Percentiles rank a stretch among this genome's conserved stretches.
Evolutionary conservation across 306 rosid genomes (phyloP).

Genomic region (Oxytropis ochrocephala): DNA sequence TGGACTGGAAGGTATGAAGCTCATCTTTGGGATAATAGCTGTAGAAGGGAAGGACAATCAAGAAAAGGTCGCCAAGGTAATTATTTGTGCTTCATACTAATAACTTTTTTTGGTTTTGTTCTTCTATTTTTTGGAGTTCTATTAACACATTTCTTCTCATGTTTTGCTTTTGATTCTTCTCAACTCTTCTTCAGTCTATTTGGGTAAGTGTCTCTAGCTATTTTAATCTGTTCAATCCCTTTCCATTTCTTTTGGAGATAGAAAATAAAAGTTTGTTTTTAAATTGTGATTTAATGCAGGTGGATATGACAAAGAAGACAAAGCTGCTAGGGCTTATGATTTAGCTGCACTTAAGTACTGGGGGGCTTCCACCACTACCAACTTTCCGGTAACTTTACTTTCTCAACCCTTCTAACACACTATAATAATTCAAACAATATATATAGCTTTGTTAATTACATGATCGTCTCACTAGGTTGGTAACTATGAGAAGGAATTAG

Average conservation of each 20-base stretch:
- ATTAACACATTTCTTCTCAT: constrained; percentile 20
- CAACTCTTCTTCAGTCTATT: constrained; percentile 46
- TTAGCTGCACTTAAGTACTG: constrained; percentile 96
- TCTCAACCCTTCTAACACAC: not conserved
- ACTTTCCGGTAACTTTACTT: constrained; percentile 57
- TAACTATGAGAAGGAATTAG: constrained; percentile 92
- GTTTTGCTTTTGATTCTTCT: constrained; percentile 8
- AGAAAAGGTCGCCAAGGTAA: constrained; percentile 99
- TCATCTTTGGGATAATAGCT: constrained; percentile 97
- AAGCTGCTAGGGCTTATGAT: constrained; percentile 98
- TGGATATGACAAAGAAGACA: constrained; percentile 99
- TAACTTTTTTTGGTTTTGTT: not conserved
- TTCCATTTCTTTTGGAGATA: not conserved
- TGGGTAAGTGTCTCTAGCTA: constrained; percentile 38
- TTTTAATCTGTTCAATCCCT: not conserved
- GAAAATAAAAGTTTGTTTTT: not conserved
- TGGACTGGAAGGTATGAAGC: constrained; percentile 99
- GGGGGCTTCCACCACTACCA: constrained; percentile 97
- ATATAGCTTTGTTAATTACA: not conserved
- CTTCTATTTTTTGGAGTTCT: not conserved
- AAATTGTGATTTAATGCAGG: constrained; percentile 33
- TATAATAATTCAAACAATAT: not conserved
- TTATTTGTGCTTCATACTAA: not conserved
- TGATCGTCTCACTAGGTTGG: constrained; percentile 46
- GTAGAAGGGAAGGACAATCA: constrained; percentile 99